Evolutionary conservation across 2,329 filamentous ascomycete genomes (phyloP), one percentile per base, ranked within the genome.

Genomic region (Talaromyces sp.): DNA sequence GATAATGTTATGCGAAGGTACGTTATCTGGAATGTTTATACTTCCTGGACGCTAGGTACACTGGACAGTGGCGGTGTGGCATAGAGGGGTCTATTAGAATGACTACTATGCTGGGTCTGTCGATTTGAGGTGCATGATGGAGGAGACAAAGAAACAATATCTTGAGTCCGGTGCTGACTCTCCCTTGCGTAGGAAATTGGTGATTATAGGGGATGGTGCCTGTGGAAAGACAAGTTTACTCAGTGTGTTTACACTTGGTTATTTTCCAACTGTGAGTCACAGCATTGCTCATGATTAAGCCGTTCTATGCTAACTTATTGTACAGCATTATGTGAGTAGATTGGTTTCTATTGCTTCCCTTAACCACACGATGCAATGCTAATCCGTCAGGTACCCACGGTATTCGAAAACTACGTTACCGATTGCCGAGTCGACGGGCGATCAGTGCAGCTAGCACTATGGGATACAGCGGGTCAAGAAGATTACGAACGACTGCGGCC

Each of bases 401-500:
- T 99, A 37, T 99, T 99, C 75, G 94, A 99, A 73, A 99, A 99
- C 78, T 99, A 99, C 70, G 94, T 99, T 64, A 99, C 94, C 66
- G 94, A 99, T 78, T 99, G 94, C 77, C 84, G 93, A 78, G 94
- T 99, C 61, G 94, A 99, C 73, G 94, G 94, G 69, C 96, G 96
- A 74, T 96, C 91, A n/a, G 94, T 99, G 39, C 94, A 99, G 78
- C 82, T 99, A 63, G 94, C 94, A 53, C 80, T 99, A 67, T 99
- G 94, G 94, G 94, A 99, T 85, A 99, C 94, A n/a, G 94, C 94
- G 53, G 94, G 94, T 61, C 94, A 99, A 76, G 94, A 99, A 82
- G 94, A 99, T 73, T 99, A 99, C 74, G 94, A 99, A 76, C 84
- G 94, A 72, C 80, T 99, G 77, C 88, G 94, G 63, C 94, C 94